phyloP scores from a whole-genome alignment of 2,329 filamentous ascomycete genomes.

The Neodidymelliopsis sp. region DNA sequence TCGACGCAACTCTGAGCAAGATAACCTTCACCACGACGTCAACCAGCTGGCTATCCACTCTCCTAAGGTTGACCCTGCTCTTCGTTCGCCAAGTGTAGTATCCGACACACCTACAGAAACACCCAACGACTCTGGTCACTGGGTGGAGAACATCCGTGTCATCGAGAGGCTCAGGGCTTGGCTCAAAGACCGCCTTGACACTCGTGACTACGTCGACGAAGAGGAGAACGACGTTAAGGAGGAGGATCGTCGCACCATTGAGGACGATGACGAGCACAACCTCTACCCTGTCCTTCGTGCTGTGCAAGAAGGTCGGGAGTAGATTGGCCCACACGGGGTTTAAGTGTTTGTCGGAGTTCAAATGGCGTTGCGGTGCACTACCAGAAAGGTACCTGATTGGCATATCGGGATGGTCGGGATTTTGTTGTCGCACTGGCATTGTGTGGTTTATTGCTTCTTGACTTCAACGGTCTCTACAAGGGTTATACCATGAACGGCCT shows the following conservation, averaged over 20 bases:
- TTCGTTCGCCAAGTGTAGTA: constrained; percentile 49
- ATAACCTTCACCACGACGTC: constrained; percentile 48
- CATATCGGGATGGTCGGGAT: constrained; percentile 12
- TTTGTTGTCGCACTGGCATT: constrained; percentile 16
- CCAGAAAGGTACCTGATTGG: constrained; percentile 13
- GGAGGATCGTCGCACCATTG: constrained; percentile 40
- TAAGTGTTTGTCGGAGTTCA: constrained; percentile 26
- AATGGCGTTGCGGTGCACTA: constrained; percentile 25
- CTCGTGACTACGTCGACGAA: constrained; percentile 57
- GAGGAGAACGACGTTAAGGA: constrained; percentile 41
- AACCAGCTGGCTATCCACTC: constrained; percentile 50
- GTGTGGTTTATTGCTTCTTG: constrained; percentile 12
- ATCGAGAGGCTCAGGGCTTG: constrained; percentile 67
- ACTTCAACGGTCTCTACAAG: constrained; percentile 11
- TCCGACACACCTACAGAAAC: constrained; percentile 47
- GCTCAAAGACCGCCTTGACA: constrained; percentile 63
- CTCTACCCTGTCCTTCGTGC: constrained; percentile 52
- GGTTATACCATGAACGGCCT: constrained; percentile 13
- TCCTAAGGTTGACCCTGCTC: constrained; percentile 50
- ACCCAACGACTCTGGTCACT: constrained; percentile 49
- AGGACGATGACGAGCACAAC: constrained; percentile 50
- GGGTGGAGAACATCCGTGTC: constrained; percentile 71
- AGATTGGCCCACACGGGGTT: constrained; percentile 10
- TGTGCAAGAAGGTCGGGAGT: constrained; percentile 50
- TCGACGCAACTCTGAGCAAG: constrained; percentile 44